Evolutionary conservation across 179 eudicot genomes (phyloP).

Genomic region (Vitellaria paradoxa): DNA sequence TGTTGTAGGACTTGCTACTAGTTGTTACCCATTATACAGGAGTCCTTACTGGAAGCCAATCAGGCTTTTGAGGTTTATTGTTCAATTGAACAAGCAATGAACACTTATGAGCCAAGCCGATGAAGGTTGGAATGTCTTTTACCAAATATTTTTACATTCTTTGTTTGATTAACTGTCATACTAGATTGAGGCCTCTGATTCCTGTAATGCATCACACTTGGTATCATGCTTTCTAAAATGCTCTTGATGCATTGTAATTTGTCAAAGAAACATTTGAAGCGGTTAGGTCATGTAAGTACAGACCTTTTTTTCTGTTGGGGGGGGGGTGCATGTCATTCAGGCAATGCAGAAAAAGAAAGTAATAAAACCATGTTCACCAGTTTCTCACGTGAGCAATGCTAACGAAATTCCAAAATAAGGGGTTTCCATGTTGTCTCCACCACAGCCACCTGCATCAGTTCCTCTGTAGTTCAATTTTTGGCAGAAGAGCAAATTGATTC

Average conservation of each 20-base stretch:
- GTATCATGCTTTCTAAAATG: too few species aligned
- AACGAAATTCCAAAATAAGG: conserved; percentile 55
- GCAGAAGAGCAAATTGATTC: conserved; percentile 25
- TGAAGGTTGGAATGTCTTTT: conserved; percentile 46
- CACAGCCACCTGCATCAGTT: conserved; percentile 58
- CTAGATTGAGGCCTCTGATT: too few species aligned
- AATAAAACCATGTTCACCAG: conserved; percentile 80
- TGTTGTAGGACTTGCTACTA: neutral
- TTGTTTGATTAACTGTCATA: too few species aligned
- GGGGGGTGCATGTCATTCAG: conserved; percentile 30
- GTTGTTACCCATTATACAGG: neutral
- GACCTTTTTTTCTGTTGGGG: too few species aligned
- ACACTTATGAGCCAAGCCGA: conserved; percentile 66
- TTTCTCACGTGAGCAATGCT: conserved; percentile 31
- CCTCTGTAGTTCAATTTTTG: conserved; percentile 70
- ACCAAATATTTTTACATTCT: too few species aligned
- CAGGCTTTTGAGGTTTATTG: conserved; percentile 80
- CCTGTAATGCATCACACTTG: too few species aligned
- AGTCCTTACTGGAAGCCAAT: conserved; percentile 35
- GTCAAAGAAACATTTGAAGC: neutral
- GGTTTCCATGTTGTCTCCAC: conserved; percentile 47
- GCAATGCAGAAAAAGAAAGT: conserved; percentile 60
- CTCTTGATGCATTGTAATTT: neutral
- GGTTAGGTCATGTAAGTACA: too few species aligned
- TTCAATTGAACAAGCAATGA: conserved; percentile 79